Evolutionary conservation across 1,284 basidiomycete species (phyloP).

Genomic region (Leucoagaricus sp.): DNA sequence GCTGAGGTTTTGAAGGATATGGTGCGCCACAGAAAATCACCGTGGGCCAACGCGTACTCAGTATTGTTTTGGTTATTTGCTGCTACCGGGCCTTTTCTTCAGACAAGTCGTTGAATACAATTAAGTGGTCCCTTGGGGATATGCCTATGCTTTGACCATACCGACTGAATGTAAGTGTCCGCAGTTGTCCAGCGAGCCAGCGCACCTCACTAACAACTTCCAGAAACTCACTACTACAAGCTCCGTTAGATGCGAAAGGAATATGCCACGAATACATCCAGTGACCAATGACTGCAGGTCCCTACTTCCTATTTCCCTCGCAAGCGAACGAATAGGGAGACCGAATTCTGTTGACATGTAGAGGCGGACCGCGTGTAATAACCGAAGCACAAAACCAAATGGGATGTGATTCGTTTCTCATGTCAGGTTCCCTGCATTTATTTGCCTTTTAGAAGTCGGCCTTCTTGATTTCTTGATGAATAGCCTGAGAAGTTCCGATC

Average conservation of each 20-base stretch:
- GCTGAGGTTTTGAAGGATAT: background rate
- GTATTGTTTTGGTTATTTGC: background rate
- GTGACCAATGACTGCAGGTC: background rate
- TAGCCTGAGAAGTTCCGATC: background rate
- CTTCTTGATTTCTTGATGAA: slow-evolving; percentile 12
- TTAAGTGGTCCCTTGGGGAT: background rate
- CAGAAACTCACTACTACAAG: no score
- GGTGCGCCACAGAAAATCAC: background rate
- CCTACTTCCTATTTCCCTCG: background rate
- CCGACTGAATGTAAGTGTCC: no score
- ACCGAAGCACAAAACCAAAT: slow-evolving; percentile 2
- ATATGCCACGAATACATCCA: background rate
- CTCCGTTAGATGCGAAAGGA: background rate
- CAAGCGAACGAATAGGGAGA: background rate
- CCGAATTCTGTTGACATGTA: background rate
- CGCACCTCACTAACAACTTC: no score
- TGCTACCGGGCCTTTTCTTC: background rate
- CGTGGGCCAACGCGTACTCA: background rate
- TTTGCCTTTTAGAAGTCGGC: slow-evolving; percentile 7
- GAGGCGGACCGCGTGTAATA: background rate
- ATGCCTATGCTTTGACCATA: background rate
- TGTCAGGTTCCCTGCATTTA: background rate
- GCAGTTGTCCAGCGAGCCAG: no score
- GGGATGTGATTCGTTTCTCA: background rate
- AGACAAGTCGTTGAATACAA: background rate